Base-by-base conservation (phyloP, 192 early-diverging fungal species). In the Umbelopsis ramanniana region DNA sequence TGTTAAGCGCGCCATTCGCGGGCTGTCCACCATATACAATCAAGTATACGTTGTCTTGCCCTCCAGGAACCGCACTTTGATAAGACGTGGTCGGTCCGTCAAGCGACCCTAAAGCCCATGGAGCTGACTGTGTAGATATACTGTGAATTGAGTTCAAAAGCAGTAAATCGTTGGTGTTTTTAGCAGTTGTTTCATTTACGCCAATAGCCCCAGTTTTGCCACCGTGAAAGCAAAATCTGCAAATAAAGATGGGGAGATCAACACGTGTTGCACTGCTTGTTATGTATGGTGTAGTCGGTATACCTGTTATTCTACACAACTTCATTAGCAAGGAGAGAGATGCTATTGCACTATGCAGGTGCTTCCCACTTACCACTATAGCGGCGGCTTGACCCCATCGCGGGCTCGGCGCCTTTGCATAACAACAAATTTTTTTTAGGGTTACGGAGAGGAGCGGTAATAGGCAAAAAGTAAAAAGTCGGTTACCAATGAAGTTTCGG, bases 11-110 rank as follows among this genome's bases (percentile, higher is more conserved):
- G 52, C 55, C 40, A 9, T n/a, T n/a, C 11, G 29, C 48, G 47
- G 69, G 29, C 45, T 73, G 71, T 19, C 76, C 76, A 37, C 76
- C 76, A 46, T 70, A 77, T 6, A 73, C 21, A 15, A 77, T 46
- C 29, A 77, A 46, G 3, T 53, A 46, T 14, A 52, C 22, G 45
- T 77, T 68, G 11, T 69, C 21, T 35, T 38, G 2, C 3, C 76
- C 76, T 43, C 76, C 76, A 21, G 68, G 21, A 66, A 47, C 68
- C 22, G 66, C 46, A 14, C 70, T 66, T 6, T 77, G 71, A 33
- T 68, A 77, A 24, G 67, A 48, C 17, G 72, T 54, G 11, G 26
- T 47, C 12, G 76, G 76, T 21, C 71, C 76, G 7, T 55, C 48
- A 8, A 52, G n/a, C n/a, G 69, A 22, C 6, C 57, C 57, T 19